phyloP scores from a whole-genome alignment of 2,329 filamentous ascomycete species.

The Epichloe festucae region DNA sequence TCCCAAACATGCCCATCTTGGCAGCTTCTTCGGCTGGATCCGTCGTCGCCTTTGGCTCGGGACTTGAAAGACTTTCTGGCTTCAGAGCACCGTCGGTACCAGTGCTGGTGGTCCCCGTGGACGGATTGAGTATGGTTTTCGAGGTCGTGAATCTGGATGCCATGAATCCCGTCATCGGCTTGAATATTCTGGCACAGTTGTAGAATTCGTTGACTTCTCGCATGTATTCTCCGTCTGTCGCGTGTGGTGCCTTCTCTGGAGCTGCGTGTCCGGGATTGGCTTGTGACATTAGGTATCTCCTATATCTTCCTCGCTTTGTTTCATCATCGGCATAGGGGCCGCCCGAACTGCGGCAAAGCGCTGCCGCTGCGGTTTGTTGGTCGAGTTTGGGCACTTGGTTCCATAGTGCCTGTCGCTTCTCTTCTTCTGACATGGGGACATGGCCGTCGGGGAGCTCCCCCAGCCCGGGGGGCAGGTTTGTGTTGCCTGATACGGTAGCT shows the following conservation, averaged over 20 bases:
- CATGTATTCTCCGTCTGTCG: conserved; percentile 59
- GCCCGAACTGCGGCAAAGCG: conserved; percentile 49
- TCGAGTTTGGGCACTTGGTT: conserved; percentile 51
- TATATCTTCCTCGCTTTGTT: conserved; percentile 67
- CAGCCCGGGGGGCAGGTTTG: conserved; percentile 62
- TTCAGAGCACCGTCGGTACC: conserved; percentile 5
- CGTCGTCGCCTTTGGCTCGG: conserved; percentile 19
- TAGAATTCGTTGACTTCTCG: conserved; percentile 68
- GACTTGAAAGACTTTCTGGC: conserved; percentile 17
- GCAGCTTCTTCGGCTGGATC: conserved; percentile 81
- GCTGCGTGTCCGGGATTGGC: conserved; percentile 35
- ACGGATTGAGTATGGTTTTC: conserved; percentile 28
- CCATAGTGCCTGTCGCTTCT: conserved; percentile 45
- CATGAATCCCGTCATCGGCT: conserved; percentile 84
- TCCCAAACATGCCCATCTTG: conserved; percentile 82
- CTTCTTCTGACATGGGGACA: conserved; percentile 44
- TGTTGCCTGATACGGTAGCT: conserved; percentile 60
- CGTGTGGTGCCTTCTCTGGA: conserved; percentile 31
- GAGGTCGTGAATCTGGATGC: conserved; percentile 80
- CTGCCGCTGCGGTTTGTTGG: conserved; percentile 53
- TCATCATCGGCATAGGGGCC: conserved; percentile 76
- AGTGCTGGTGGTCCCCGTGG: conserved; percentile 5
- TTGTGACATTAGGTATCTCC: conserved; percentile 65
- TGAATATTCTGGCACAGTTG: conserved; percentile 60
- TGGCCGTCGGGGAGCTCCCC: conserved; percentile 58